Percentiles rank a stretch among this genome's conserved stretches.
Evolutionary conservation across 176 grass and related monocot genomes (phyloP).

Genomic region (Musa beccarii): DNA sequence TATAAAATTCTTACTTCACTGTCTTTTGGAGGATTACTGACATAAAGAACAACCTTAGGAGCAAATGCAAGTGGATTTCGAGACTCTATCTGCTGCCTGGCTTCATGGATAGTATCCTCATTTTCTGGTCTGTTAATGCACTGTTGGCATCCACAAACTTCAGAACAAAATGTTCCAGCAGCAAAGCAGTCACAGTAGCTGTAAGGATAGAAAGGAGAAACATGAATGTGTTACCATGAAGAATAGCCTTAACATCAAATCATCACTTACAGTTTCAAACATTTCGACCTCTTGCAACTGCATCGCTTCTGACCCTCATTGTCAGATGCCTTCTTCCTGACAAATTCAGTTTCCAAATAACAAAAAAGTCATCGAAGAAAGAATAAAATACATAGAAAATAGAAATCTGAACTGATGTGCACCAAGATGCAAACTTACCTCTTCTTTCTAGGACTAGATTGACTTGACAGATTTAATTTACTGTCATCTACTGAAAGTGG

Average conservation of each 20-base stretch:
- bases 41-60: conserved; percentile 24
- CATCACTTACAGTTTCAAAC: conserved; percentile 29
- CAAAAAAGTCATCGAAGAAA: not conserved
- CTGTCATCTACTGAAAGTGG: conserved; percentile 4
- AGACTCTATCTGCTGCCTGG: conserved; percentile 28
- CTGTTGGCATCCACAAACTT: conserved; percentile 31
- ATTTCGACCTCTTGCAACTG: conserved; percentile 36
- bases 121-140: conserved; percentile 15
- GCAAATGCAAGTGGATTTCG: conserved; percentile 37
- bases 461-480: not conserved
- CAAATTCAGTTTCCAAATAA: conserved; percentile 3
- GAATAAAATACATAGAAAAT: not conserved
- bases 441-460: conserved; percentile 29
- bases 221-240: not conserved
- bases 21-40: conserved; percentile 14
- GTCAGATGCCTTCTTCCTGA: conserved; percentile 23
- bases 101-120: conserved; percentile 25
- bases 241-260: not conserved
- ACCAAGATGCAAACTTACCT: conserved; percentile 1
- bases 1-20: conserved; percentile 15
- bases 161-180: conserved; percentile 24
- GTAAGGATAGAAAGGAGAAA: not conserved
- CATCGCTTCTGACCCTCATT: conserved; percentile 29
- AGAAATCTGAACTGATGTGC: not conserved
- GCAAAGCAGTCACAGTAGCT: conserved; percentile 41